Evolutionary conservation across 768 basidiomycete genomes (phyloP).

Genomic region (Termitomyces heimii): DNA sequence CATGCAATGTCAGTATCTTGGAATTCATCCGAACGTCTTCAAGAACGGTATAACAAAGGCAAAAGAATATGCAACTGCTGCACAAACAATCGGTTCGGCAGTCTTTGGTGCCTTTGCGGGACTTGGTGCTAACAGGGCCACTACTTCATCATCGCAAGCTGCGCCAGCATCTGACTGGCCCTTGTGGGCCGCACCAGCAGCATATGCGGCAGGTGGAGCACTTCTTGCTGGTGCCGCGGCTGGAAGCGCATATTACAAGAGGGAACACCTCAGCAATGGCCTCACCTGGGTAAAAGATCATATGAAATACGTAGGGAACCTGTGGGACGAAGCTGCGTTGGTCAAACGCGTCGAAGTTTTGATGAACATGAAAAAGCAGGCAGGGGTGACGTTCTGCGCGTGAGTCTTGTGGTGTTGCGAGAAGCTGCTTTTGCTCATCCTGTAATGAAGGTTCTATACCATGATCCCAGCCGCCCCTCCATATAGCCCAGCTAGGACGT

Average conservation of each 20-base stretch:
- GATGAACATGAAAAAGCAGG: conserved; percentile 49
- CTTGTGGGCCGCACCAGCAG: conserved; percentile 59
- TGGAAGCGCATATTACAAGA: conserved; percentile 77
- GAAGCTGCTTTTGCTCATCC: neutral
- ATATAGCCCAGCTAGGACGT: conserved; percentile 54
- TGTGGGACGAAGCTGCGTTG: conserved; percentile 76
- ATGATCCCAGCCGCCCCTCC: conserved; percentile 68
- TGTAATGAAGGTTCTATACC: conserved; percentile 67
- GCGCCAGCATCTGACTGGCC: conserved; percentile 36
- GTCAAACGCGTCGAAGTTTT: conserved; percentile 56
- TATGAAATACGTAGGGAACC: conserved; percentile 79
- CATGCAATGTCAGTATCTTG: conserved; percentile 61
- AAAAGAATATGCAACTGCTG: conserved; percentile 61
- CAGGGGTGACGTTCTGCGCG: conserved; percentile 70
- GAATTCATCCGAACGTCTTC: conserved; percentile 80
- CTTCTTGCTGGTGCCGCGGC: conserved; percentile 78
- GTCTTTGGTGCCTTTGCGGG: conserved; percentile 52
- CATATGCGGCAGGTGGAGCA: conserved; percentile 68
- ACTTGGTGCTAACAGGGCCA: conserved; percentile 40
- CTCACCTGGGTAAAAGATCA: conserved; percentile 81
- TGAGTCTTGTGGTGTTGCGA: conserved; percentile 28
- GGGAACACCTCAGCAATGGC: conserved; percentile 65
- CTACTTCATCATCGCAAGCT: conserved; percentile 19
- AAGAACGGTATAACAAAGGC: conserved; percentile 79
- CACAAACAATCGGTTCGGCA: conserved; percentile 57